These are phyloP conservation scores for Ophiostoma himal-ulmi DNA, from an alignment of 2,329 filamentous ascomycete genomes.

Conservation along the genomic window DNA sequence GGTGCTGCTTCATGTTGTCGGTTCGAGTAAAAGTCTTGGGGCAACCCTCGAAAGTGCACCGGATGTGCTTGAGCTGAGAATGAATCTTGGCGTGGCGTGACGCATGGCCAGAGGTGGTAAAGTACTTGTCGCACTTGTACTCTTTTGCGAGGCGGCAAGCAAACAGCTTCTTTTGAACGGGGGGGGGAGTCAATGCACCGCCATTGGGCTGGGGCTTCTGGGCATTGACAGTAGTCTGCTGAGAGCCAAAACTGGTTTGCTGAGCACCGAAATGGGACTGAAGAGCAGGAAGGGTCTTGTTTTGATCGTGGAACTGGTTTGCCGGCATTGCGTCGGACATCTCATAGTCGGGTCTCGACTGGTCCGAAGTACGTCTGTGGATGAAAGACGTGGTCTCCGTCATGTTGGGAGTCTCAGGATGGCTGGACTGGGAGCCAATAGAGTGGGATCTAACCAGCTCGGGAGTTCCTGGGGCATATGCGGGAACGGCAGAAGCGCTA, in stretches of 20 bases:
- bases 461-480: conserved; percentile 24
- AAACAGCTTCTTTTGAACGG: conserved; percentile 53
- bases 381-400: conserved; percentile 22
- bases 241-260: not conserved
- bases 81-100: conserved; percentile 80
- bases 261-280: not conserved
- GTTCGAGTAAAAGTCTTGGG: conserved; percentile 74
- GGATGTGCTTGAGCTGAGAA: conserved; percentile 71
- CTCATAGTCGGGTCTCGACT: not conserved
- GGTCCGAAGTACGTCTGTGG: conserved; percentile 31
- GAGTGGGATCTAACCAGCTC: not conserved
- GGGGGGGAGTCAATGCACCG: too few species aligned
- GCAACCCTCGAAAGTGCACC: conserved; percentile 62
- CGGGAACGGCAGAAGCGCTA: not conserved
- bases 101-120: conserved; percentile 80
- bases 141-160: conserved; percentile 67
- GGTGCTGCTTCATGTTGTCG: conserved; percentile 84
- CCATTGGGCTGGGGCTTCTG: not conserved
- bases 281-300: not conserved
- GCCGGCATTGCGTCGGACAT: not conserved
- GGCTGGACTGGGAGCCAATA: conserved; percentile 1
- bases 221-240: not conserved
- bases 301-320: not conserved
- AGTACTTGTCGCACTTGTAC: conserved; percentile 69
- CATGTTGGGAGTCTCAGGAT: conserved; percentile 37